Percentiles rank a stretch among this genome's conserved stretches.
These are phyloP conservation scores for Oenanthe javanica DNA, from an alignment of 140 eudicot species.

Conservation along the genomic window DNA sequence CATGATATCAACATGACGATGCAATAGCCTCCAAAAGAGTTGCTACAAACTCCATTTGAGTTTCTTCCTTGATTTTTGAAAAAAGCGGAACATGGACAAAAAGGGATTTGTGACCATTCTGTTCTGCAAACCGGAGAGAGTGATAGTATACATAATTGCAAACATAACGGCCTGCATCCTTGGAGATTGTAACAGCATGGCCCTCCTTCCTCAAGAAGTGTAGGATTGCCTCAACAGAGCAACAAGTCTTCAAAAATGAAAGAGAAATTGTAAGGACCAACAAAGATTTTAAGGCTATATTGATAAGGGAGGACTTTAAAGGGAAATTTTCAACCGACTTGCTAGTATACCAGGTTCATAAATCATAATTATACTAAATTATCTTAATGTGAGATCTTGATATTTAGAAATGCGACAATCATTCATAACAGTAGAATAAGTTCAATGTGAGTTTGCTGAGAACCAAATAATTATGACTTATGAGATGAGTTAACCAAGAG, in stretches of 20 bases:
- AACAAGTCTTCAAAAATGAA: conserved; percentile 31
- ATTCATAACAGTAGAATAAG: neutral
- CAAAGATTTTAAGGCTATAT: neutral
- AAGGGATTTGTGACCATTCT: conserved; percentile 58
- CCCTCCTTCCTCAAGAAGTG: conserved; percentile 33
- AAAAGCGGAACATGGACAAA: conserved; percentile 72
- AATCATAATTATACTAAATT: neutral
- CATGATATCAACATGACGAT: conserved; percentile 33
- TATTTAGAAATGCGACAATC: neutral
- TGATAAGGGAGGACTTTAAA: neutral
- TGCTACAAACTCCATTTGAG: conserved; percentile 45
- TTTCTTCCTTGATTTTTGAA: conserved; percentile 43
- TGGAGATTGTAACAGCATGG: conserved; percentile 34
- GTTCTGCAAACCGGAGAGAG: conserved; percentile 60
- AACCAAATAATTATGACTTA: neutral
- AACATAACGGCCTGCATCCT: conserved; percentile 62
- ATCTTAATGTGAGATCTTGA: no score
- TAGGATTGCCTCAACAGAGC: conserved; percentile 34
- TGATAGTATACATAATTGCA: conserved; percentile 79
- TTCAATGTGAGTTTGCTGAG: neutral
- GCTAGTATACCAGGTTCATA: neutral
- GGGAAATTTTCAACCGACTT: neutral
- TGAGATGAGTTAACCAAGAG: neutral
- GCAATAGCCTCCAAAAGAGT: conserved; percentile 54
- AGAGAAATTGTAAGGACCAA: neutral